Evolutionary conservation across 352 stramenopile species (phyloP).

Genomic region (Plasmopara viticola): DNA sequence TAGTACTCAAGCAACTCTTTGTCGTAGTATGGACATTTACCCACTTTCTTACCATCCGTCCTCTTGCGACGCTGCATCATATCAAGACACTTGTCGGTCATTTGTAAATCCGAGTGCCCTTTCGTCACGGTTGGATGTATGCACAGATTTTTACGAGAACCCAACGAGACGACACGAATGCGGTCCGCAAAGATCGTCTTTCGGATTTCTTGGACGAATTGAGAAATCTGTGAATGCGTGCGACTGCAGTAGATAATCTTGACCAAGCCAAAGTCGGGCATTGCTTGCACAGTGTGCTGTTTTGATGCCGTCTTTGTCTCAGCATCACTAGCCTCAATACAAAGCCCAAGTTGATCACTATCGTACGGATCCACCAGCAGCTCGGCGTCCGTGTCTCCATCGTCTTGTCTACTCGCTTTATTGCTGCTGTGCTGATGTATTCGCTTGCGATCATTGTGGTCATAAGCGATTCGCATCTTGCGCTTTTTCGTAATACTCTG

Average conservation of each 20-base stretch:
- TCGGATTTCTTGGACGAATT: slow-evolving; percentile 84
- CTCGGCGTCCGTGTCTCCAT: slow-evolving; percentile 32
- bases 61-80: slow-evolving; percentile 74
- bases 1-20: slow-evolving; percentile 64
- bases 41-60: slow-evolving; percentile 40
- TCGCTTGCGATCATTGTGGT: slow-evolving; percentile 53
- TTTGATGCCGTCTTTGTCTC: slow-evolving; percentile 12
- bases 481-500: slow-evolving; percentile 56
- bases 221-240: slow-evolving; percentile 86
- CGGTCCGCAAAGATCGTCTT: slow-evolving; percentile 67
- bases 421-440: slow-evolving; percentile 9
- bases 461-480: slow-evolving; percentile 59
- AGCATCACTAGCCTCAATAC: slow-evolving; percentile 31
- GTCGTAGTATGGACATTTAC: slow-evolving; percentile 82
- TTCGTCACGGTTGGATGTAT: slow-evolving; percentile 66
- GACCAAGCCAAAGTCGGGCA: slow-evolving; percentile 33
- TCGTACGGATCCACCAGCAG: slow-evolving; percentile 76
- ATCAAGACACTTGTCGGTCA: slow-evolving; percentile 81
- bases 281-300: slow-evolving; percentile 17
- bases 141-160: slow-evolving; percentile 82
- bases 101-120: slow-evolving; percentile 64
- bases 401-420: slow-evolving; percentile 8
- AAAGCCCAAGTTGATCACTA: slow-evolving; percentile 34
- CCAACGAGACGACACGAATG: slow-evolving; percentile 75
- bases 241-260: slow-evolving; percentile 90